Percentiles rank a stretch among this genome's conserved stretches.
Conservation (phyloP, 306 rosid genomes). For the Boehmeria nivea region DNA sequence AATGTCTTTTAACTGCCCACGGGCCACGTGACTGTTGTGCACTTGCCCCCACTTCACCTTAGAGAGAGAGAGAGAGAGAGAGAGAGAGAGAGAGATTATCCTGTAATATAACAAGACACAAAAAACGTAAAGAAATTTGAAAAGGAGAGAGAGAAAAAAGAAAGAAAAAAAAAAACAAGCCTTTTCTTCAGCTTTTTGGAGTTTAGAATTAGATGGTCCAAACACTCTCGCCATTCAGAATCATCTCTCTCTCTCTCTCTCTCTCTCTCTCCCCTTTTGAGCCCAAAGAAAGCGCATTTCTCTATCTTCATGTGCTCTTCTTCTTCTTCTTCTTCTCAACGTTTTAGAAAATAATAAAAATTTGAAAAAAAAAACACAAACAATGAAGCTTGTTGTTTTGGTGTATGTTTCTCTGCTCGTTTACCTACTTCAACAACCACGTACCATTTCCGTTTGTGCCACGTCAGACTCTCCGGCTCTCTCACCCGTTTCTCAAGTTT, state of each 20-base stretch:
- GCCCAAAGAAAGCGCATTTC: conserved; percentile 14
- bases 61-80: not conserved
- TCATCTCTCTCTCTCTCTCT: too few relatives aligned
- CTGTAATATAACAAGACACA: not conserved
- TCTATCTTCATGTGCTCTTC: conserved; percentile 25
- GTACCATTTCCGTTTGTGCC: conserved; percentile 41
- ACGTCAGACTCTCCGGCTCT: conserved; percentile 31
- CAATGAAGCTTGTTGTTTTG: conserved; percentile 32
- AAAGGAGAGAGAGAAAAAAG: not conserved
- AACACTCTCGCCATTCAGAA: too few relatives aligned
- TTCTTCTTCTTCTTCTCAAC: not conserved
- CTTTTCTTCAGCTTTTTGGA: too few relatives aligned
- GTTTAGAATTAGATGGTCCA: not conserved
- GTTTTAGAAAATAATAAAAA: not conserved
- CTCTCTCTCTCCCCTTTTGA: conserved; percentile 10
- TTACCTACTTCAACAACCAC: conserved; percentile 22
- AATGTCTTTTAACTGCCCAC: conserved; percentile 6
- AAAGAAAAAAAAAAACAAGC: conserved; percentile 3
- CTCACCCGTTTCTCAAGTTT: conserved; percentile 38
- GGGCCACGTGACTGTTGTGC: conserved; percentile 19
- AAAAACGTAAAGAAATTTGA: not conserved
- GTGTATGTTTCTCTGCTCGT: conserved; percentile 24
- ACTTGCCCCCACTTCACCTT: conserved; percentile 1
- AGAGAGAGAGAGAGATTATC: too few relatives aligned
- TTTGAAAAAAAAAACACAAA: conserved; percentile 1